Conservation (phyloP, 208 protist genomes). For the Leptomonas pyrrhocoris region DNA sequence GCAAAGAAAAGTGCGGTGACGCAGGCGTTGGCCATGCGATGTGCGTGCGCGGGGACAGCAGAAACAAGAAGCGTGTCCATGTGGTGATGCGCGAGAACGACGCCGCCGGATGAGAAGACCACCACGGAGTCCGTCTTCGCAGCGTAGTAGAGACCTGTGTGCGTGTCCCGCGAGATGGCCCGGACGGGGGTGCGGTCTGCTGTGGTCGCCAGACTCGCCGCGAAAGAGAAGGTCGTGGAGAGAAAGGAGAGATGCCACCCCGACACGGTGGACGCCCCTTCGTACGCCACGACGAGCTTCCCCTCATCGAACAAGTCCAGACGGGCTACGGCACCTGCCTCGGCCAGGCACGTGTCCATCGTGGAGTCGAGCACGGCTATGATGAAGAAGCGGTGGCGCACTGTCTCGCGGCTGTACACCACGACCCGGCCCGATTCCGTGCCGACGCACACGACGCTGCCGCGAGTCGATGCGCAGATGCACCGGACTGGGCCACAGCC, state of each 20-base stretch:
- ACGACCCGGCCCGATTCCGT: constrained; percentile 55
- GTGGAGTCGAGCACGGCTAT: constrained; percentile 40
- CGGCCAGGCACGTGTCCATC: constrained; percentile 4
- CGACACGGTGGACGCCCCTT: constrained; percentile 26
- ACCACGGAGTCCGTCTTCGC: constrained; percentile 42
- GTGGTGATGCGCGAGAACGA: constrained; percentile 37
- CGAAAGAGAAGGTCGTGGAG: constrained; percentile 46
- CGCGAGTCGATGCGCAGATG: constrained; percentile 46
- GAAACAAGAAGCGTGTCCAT: constrained; percentile 32
- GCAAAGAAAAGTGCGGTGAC: constrained; percentile 28
- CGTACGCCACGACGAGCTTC: constrained; percentile 44
- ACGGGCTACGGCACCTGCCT: constrained; percentile 21
- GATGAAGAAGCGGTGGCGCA: constrained; percentile 36
- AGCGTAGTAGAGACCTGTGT: constrained; percentile 42
- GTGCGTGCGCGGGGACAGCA: constrained; percentile 12
- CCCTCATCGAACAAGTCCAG: constrained; percentile 52
- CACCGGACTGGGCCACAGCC: constrained; percentile 53
- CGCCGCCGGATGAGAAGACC: constrained; percentile 43
- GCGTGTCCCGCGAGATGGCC: constrained; percentile 33
- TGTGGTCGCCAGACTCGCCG: constrained; percentile 16
- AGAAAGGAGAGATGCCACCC: constrained; percentile 59
- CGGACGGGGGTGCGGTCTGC: constrained; percentile 39
- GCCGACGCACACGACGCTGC: constrained; percentile 59
- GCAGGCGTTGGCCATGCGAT: constrained; percentile 18
- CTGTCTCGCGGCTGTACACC: constrained; percentile 42